These are phyloP conservation scores for Leccinum imitatum DNA, from an alignment of 768 basidiomycete species.

Conservation along the genomic window DNA sequence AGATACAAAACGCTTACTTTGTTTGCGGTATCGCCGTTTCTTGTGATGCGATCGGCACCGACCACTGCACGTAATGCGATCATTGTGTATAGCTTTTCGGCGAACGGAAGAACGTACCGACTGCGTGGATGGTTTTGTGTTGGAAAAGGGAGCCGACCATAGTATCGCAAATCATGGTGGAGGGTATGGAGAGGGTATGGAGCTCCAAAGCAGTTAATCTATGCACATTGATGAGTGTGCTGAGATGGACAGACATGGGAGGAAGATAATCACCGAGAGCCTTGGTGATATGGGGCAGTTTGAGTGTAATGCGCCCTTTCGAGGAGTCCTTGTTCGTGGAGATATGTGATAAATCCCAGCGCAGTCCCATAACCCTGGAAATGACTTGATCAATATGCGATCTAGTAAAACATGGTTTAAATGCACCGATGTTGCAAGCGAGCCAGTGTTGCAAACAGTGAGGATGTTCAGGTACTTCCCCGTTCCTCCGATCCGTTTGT, in stretches of 20 bases:
- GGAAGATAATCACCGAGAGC: conserved; percentile 55
- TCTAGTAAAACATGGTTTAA: conserved; percentile 1
- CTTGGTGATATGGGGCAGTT: conserved; percentile 93
- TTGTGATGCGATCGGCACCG: conserved; percentile 85
- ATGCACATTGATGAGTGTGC: background rate
- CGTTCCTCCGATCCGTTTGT: conserved; percentile 38
- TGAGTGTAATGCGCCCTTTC: conserved; percentile 90
- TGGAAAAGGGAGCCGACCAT: conserved; percentile 97
- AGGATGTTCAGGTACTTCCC: conserved; percentile 68
- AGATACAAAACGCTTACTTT: conserved; percentile 50
- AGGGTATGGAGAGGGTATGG: conserved; percentile 77
- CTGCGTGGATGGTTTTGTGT: conserved; percentile 77
- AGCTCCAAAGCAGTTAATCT: conserved; percentile 91
- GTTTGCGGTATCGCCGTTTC: conserved; percentile 97
- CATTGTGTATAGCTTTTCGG: background rate
- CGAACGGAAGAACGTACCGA: conserved; percentile 45
- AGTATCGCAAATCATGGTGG: conserved; percentile 94
- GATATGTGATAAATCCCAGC: conserved; percentile 87
- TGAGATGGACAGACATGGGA: background rate
- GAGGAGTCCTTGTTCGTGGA: conserved; percentile 76
- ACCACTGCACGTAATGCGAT: conserved; percentile 48
- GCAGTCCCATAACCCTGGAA: conserved; percentile 92
- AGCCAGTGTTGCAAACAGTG: conserved; percentile 98
- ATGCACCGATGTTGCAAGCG: conserved; percentile 83
- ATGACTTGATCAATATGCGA: background rate